Conservation (phyloP, 2,329 filamentous ascomycete genomes). For the Leptodontidium sp. region DNA sequence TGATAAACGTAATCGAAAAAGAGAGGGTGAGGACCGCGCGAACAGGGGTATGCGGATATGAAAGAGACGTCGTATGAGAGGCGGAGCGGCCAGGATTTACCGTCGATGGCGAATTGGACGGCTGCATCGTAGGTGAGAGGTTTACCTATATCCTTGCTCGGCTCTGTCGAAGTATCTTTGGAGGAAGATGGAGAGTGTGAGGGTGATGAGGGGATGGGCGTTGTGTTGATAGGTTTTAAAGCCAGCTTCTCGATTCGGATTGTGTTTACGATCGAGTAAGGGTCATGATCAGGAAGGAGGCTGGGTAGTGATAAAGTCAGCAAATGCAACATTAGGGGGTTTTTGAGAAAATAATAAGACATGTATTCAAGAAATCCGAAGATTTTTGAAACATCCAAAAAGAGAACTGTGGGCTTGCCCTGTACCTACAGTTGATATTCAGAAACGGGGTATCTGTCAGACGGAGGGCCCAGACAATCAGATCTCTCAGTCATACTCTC, state of each 20-base stretch:
- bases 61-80: slow-evolving; percentile 73
- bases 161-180: slow-evolving; percentile 17
- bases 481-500: slow-evolving; percentile 72
- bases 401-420: no score
- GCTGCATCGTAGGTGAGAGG: slow-evolving; percentile 66
- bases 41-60: slow-evolving; percentile 70
- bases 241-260: slow-evolving; percentile 75
- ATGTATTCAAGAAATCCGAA: no score
- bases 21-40: slow-evolving; percentile 70
- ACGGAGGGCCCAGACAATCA: slow-evolving; percentile 71
- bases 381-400: no score
- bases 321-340: no score
- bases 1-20: slow-evolving; percentile 76
- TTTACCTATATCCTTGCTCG: slow-evolving; percentile 29
- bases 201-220: background rate
- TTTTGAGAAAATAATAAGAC: no score
- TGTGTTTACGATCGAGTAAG: slow-evolving; percentile 66
- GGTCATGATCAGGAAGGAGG: slow-evolving; percentile 57
- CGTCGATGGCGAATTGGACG: slow-evolving; percentile 70
- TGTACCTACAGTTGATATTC: slow-evolving; percentile 65
- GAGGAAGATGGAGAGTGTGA: slow-evolving; percentile 34
- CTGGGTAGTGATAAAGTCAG: no score
- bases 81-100: slow-evolving; percentile 68
- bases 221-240: slow-evolving; percentile 55
- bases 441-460: slow-evolving; percentile 67